A percentile compares a stretch with the other conserved stretches of the same genome.
These are phyloP conservation scores for Ambrosiella xylebori DNA, from an alignment of 2,329 filamentous ascomycete genomes.

Conservation along the genomic window DNA sequence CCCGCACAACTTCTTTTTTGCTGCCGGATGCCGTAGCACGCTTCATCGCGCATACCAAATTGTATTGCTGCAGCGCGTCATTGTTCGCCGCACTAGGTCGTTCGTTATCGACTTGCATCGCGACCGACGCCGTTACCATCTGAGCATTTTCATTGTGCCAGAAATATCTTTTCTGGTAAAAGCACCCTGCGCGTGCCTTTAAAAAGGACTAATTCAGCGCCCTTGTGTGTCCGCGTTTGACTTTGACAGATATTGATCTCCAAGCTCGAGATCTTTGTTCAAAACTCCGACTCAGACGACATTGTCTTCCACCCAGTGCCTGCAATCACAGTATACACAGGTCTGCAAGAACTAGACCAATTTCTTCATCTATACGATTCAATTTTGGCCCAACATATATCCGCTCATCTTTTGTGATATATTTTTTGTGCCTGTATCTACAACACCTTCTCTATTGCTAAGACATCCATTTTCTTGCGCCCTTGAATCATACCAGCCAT, in stretches of 20 bases:
- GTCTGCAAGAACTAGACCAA: no score
- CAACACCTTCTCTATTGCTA: not conserved
- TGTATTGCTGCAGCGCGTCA: not conserved
- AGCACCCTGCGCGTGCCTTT: not conserved
- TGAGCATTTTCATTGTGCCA: not conserved
- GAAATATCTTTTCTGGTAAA: not conserved
- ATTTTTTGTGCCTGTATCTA: not conserved
- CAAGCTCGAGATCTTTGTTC: not conserved
- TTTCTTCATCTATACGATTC: no score
- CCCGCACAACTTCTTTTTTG: not conserved
- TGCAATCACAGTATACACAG: not conserved
- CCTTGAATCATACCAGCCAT: not conserved
- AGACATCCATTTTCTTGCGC: not conserved
- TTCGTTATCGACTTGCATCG: not conserved
- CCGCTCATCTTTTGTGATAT: not conserved
- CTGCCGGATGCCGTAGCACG: not conserved
- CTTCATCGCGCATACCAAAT: not conserved
- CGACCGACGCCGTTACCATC: not conserved
- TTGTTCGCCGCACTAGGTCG: not conserved
- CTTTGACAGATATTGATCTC: not conserved
- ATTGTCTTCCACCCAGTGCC: not conserved
- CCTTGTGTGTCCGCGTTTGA: constrained; percentile 1
- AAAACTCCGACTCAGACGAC: not conserved
- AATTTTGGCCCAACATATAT: no score
- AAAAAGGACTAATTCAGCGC: not conserved